Evolutionary conservation across 352 stramenopile species (phyloP), one percentile per base, ranked within the genome.

Genomic region (Achlya hypogyna): DNA sequence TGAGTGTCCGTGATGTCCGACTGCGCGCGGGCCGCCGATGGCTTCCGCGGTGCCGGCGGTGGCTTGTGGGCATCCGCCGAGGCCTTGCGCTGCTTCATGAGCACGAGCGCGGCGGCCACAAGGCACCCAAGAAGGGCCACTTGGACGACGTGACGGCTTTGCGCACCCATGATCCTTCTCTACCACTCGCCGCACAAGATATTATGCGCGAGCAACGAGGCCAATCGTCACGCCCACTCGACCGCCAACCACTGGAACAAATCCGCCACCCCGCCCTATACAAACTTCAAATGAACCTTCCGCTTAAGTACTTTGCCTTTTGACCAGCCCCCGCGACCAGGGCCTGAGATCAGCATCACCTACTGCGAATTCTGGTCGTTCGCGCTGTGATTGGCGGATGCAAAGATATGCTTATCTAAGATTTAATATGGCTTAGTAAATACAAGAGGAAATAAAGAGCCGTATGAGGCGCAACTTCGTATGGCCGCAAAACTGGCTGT

Each of bases 1-100:
- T 88, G 80, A 25, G 88, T 73, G 69, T 93, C 84, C 64, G 79
- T 81, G 59, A 73, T 68, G 62, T 85, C 78, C 25, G 74, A 74
- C 34, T 79, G 73, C 27, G 75, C 59, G 47, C 75, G 72, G 10
- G 49, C 49, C 25, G 25, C 8, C 2, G 49, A 38, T 16, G 49
- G 49, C 49, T 56, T 56, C 12, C 49, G 49, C 25, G 49, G 49
- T 12, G 31, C 31, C 25, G 16, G 14, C 12, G 49, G 49, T 20
- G 49, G 49, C 31, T 56, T 56, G 25, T 12, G 12, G 31, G 18
- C 22, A 20, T 22, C 42, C 22, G 49, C 25, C 38, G 6, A n/a
- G 12, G 38, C 14, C 49, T 56, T 56, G 25, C 49, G 49, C 49
- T 56, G 49, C 49, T 56, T 56, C 49, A 56, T 56, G 49, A 38